phyloP scores from a whole-genome alignment of 176 grass and related monocot species.

The Carex scoparia region DNA sequence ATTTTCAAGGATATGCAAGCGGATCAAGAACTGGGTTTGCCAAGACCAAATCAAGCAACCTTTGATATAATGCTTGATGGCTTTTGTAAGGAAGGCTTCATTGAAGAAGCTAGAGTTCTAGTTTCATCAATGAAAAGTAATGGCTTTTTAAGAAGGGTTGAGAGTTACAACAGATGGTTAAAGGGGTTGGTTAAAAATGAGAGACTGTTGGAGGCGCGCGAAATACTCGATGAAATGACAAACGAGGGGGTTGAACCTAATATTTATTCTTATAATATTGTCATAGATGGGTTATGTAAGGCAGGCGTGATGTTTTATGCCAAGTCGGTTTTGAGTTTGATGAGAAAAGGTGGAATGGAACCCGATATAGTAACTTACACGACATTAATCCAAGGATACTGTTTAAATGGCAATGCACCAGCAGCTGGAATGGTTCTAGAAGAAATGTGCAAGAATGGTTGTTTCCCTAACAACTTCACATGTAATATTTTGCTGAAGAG shows the following conservation, averaged over 20 bases:
- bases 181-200: constrained; percentile 64
- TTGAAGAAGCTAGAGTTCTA: constrained; percentile 69
- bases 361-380: constrained; percentile 89
- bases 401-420: constrained; percentile 47
- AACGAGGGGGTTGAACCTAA: constrained; percentile 66
- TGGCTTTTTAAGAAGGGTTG: constrained; percentile 55
- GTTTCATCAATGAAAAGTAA: constrained; percentile 69
- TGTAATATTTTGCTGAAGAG: constrained; percentile 88
- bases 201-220: constrained; percentile 48
- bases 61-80: constrained; percentile 76
- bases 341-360: constrained; percentile 49
- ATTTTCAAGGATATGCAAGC: constrained; percentile 95
- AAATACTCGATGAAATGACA: constrained; percentile 65
- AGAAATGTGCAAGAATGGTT: constrained; percentile 61
- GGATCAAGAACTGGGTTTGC: constrained; percentile 53
- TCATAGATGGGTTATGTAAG: constrained; percentile 81
- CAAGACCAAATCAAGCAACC: constrained; percentile 74
- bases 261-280: constrained; percentile 75
- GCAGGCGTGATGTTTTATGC: constrained; percentile 67
- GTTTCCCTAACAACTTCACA: constrained; percentile 54
- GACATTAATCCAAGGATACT: constrained; percentile 74
- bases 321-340: constrained; percentile 58
- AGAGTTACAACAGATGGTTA: constrained; percentile 92
- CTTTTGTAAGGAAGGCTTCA: constrained; percentile 66
- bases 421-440: constrained; percentile 68